phyloP scores from a whole-genome alignment of 495 filamentous ascomycete species.

The Massariosphaeria phaeospora region DNA sequence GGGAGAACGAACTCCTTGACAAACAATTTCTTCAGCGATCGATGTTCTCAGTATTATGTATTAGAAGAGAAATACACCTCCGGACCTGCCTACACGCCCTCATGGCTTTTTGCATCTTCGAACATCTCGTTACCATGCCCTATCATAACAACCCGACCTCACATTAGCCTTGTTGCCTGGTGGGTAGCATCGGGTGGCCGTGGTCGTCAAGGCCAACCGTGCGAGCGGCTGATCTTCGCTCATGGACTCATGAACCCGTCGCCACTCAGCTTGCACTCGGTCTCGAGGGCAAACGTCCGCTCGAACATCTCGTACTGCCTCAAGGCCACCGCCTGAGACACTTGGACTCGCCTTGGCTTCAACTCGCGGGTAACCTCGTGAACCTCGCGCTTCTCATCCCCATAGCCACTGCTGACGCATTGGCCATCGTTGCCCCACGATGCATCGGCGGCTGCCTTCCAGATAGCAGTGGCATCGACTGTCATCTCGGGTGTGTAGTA shows the following conservation, averaged over 20 bases:
- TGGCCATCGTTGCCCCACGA: slow-evolving; percentile 31
- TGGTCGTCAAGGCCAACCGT: no score
- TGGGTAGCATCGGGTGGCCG: not conserved
- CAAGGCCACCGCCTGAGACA: not conserved
- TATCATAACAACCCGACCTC: no score
- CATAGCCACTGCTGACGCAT: slow-evolving; percentile 12
- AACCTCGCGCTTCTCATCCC: slow-evolving; percentile 1
- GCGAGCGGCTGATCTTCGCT: no score
- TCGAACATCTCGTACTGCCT: slow-evolving; percentile 15
- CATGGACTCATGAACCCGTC: slow-evolving; percentile 33
- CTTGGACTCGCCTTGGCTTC: not conserved
- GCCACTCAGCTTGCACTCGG: slow-evolving; percentile 11
- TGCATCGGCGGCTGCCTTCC: slow-evolving; percentile 35
- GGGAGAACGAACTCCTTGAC: no score
- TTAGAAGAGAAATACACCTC: no score
- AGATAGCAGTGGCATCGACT: slow-evolving; percentile 33
- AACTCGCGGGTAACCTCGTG: slow-evolving; percentile 17
- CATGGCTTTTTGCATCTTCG: no score
- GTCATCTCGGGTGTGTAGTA: slow-evolving; percentile 39
- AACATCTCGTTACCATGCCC: no score
- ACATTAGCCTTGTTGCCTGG: not conserved
- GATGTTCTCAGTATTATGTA: no score
- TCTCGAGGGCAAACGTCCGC: slow-evolving; percentile 22
- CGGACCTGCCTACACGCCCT: no score
- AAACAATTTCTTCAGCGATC: no score